Base-by-base conservation (phyloP, 805 yeast species). In the Schwanniomyces occidentalis region DNA sequence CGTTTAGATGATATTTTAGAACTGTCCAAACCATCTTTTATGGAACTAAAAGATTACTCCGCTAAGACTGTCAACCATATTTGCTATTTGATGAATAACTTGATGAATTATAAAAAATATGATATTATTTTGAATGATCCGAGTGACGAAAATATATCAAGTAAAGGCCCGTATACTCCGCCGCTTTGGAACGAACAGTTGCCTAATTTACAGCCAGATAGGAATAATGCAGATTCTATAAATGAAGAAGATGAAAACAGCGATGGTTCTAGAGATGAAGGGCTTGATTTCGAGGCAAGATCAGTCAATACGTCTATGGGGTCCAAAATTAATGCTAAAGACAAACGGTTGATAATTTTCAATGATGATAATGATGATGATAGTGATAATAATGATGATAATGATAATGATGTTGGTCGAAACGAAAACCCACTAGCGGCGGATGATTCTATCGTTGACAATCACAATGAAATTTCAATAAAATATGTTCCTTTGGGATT, bases 31-130 rank as follows among this genome's bases (percentile, higher is more conserved):
- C 8, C 14, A 12, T 12, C 10, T 9, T 40, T 28, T 27, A 25
- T 40, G 31, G 25, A 22, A 14, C 7, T 16, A 16, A 14, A 37
- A 16, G 38, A 33, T 14, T 28, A 20, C 27, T 28, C 47, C 2
- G 44, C 37, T 7, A 24, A 26, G 14, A 26, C 41, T 13, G 17
- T 43, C 10, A 43, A 35, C 16, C 19, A 24, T 25, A n/a, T 42
- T 18, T 36, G 41, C 15, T 21, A 37, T 18, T 27, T 35, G 8
- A 15, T 45, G 16, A 26, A 45, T 27, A 35, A 31, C 19, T 24
- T 45, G 16, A 22, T 20, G 6, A 29, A 31, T 16, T 38, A 30
- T 17, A 33, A 24, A 5, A 29, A 22, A 4, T 24, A 24, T 10
- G 28, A 34, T 6, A 16, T 41, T 15, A 13, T 27, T 30, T 14